Evolutionary conservation across 768 basidiomycete species (phyloP).

Genomic region (Fibroporia radiculosa): DNA sequence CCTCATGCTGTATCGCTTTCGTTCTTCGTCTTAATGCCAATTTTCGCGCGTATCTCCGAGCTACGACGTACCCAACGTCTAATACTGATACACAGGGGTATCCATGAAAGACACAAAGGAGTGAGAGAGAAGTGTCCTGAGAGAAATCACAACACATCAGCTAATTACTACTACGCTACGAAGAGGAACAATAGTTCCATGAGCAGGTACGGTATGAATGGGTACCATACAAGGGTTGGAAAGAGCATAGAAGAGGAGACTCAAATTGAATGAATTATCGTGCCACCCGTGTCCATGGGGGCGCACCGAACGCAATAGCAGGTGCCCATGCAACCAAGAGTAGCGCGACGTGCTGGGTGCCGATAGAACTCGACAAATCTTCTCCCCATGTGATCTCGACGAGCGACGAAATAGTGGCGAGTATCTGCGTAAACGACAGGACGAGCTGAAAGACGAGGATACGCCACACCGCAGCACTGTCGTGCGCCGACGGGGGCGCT

Average conservation of each 20-base stretch:
- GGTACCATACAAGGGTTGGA: no score
- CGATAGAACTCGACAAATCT: constrained; percentile 49
- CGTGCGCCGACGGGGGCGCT: constrained; percentile 5
- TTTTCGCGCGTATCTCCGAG: neutral
- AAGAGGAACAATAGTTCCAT: no score
- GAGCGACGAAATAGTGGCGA: constrained; percentile 34
- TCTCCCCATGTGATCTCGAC: constrained; percentile 42
- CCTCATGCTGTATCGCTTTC: no score
- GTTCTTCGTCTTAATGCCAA: no score
- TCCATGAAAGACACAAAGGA: no score
- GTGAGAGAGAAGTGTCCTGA: no score
- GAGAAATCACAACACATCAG: neutral
- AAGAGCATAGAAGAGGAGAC: no score
- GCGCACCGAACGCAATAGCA: constrained; percentile 41
- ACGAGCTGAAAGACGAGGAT: constrained; percentile 52
- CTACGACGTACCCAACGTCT: neutral
- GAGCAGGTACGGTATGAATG: no score
- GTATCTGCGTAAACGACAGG: constrained; percentile 14
- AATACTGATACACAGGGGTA: no score
- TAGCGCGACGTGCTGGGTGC: constrained; percentile 58
- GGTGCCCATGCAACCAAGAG: constrained; percentile 56
- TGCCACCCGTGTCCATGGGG: constrained; percentile 8
- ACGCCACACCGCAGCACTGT: constrained; percentile 31
- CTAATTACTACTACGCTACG: no score
- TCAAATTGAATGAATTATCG: constrained; percentile 1